A percentile compares a stretch with the other conserved stretches of the same genome.
These are phyloP conservation scores for Saturnispora diversa DNA, from an alignment of 805 yeast genomes.

Conservation along the genomic window DNA sequence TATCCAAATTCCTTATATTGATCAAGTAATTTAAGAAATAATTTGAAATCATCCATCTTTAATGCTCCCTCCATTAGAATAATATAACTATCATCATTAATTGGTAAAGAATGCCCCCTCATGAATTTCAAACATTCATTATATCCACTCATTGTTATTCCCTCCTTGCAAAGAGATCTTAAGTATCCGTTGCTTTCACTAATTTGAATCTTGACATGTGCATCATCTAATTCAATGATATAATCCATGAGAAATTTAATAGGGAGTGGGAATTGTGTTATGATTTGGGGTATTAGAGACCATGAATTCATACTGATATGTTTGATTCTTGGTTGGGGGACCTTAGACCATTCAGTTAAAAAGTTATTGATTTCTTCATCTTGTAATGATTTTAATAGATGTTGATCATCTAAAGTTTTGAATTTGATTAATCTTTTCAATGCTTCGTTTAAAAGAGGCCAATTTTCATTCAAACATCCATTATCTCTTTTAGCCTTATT, in stretches of 20 bases:
- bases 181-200: conserved; percentile 3
- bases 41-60: conserved; percentile 12
- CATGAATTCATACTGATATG: conserved; percentile 3
- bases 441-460: neutral
- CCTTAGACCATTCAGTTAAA: conserved; percentile 8
- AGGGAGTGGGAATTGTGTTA: neutral
- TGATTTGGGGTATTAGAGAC: neutral
- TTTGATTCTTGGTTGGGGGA: conserved; percentile 8
- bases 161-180: conserved; percentile 1
- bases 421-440: neutral
- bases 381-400: conserved; percentile 4
- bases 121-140: conserved; percentile 1
- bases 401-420: neutral
- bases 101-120: neutral
- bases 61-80: conserved; percentile 16
- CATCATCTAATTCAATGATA: conserved; percentile 4
- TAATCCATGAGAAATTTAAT: conserved; percentile 8
- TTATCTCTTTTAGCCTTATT: too few species aligned
- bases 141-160: conserved; percentile 2
- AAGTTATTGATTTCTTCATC: conserved; percentile 5
- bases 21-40: conserved; percentile 16
- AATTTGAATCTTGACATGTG: conserved; percentile 2
- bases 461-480: neutral
- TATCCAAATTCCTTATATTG: conserved; percentile 14
- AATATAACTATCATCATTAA: conserved; percentile 16